Evolutionary conservation across 441 rosid genomes (phyloP).

Genomic region (Melastoma candidum): DNA sequence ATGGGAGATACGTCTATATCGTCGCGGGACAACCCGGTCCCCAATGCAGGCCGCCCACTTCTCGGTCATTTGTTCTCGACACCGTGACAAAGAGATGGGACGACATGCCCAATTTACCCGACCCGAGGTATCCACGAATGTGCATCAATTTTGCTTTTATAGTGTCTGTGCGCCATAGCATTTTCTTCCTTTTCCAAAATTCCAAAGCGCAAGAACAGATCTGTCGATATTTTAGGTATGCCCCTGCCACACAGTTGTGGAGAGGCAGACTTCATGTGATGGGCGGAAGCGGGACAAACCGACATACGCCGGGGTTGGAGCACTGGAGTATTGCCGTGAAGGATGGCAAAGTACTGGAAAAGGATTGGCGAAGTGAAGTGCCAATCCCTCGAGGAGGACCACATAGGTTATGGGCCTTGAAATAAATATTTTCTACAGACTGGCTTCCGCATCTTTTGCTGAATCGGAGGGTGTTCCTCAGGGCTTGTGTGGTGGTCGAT

Average conservation of each 20-base stretch:
- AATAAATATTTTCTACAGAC: too few species aligned
- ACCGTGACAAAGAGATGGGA: conserved; percentile 71
- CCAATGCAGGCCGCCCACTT: conserved; percentile 74
- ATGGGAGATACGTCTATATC: too few species aligned
- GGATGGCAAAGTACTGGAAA: conserved; percentile 15
- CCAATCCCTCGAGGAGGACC: conserved; percentile 20
- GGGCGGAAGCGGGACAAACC: conserved; percentile 18
- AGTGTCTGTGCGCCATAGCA: too few species aligned
- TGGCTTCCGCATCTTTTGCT: not conserved
- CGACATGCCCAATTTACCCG: conserved; percentile 57
- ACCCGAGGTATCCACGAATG: conserved; percentile 53
- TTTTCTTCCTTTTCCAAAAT: too few species aligned
- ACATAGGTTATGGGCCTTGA: conserved; percentile 4
- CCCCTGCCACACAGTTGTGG: conserved; percentile 16
- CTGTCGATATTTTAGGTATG: conserved; percentile 9
- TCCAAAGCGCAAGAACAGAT: not conserved
- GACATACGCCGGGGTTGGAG: conserved; percentile 13
- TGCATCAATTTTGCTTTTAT: not conserved
- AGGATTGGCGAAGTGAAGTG: conserved; percentile 15
- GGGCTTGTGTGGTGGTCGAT: conserved; percentile 71
- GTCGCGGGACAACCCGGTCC: too few species aligned
- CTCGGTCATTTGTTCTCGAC: conserved; percentile 71
- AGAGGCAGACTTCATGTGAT: conserved; percentile 18
- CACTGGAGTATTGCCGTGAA: conserved; percentile 17
- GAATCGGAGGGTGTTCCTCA: conserved; percentile 12